Conservation (phyloP, 2,329 filamentous ascomycete species). For the Penicillium griseofulvum region DNA sequence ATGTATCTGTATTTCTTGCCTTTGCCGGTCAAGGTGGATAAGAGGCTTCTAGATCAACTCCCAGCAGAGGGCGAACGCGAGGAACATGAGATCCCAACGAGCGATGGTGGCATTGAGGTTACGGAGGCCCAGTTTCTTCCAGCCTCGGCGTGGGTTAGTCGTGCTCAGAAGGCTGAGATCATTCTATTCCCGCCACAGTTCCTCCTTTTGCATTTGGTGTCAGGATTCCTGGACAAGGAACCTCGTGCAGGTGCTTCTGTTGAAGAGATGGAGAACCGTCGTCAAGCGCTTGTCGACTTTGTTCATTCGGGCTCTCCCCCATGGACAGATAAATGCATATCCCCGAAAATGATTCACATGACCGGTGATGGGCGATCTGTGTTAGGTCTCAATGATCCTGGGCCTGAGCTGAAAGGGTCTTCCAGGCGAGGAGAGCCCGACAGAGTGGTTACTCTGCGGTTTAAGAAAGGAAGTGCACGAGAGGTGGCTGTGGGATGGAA, state of each 20-base stretch:
- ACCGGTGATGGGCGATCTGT: slow-evolving; percentile 50
- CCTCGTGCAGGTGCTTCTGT: slow-evolving; percentile 20
- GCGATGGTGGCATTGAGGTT: slow-evolving; percentile 67
- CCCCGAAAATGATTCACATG: slow-evolving; percentile 41
- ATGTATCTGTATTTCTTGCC: slow-evolving; percentile 96
- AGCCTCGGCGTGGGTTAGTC: slow-evolving; percentile 65
- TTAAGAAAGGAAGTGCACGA: slow-evolving; percentile 56
- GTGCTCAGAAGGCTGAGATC: slow-evolving; percentile 63
- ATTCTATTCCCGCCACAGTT: slow-evolving; percentile 90
- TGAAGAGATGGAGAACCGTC: slow-evolving; percentile 36
- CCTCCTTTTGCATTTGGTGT: slow-evolving; percentile 55
- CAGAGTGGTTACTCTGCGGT: slow-evolving; percentile 57
- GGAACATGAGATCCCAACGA: slow-evolving; percentile 66
- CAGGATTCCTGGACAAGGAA: slow-evolving; percentile 49
- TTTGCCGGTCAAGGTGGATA: slow-evolving; percentile 41
- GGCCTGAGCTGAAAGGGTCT: slow-evolving; percentile 53
- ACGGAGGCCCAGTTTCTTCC: slow-evolving; percentile 77
- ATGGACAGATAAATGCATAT: slow-evolving; percentile 50
- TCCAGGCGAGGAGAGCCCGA: slow-evolving; percentile 53
- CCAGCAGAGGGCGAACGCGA: slow-evolving; percentile 48
- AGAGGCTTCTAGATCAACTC: slow-evolving; percentile 32
- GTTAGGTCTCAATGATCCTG: slow-evolving; percentile 54
- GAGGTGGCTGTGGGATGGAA: slow-evolving; percentile 53
- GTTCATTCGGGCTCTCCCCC: slow-evolving; percentile 46
- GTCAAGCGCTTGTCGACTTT: slow-evolving; percentile 49